A percentile compares a stretch with the other conserved stretches of the same genome.
phyloP scores from a whole-genome alignment of 176 grass and related monocot genomes.

The Rhipidocladum racemiflorum region DNA sequence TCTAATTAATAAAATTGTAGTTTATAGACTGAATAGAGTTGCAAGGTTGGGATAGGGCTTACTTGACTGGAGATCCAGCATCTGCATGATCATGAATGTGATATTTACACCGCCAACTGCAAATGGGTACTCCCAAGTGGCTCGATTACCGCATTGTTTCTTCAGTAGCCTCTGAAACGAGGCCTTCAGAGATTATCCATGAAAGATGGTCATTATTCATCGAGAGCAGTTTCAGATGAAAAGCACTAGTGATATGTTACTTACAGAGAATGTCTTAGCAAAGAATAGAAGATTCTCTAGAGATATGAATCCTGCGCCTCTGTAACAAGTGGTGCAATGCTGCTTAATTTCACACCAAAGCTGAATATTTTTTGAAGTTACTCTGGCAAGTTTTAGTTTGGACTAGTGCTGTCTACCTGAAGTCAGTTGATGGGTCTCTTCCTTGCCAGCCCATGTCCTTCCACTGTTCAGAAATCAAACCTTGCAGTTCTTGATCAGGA shows the following conservation, averaged over 20 bases:
- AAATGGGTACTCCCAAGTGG: constrained; percentile 90
- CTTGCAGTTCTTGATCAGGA: constrained; percentile 85
- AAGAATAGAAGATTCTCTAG: constrained; percentile 97
- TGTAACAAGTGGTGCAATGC: constrained; percentile 23
- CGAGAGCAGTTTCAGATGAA: background rate
- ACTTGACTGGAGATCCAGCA: constrained; percentile 90
- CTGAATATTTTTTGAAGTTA: background rate
- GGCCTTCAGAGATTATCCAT: constrained; percentile 40
- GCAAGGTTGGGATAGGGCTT: constrained; percentile 12
- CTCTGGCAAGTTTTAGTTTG: background rate
- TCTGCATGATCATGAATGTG: constrained; percentile 99
- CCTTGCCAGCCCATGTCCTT: constrained; percentile 99
- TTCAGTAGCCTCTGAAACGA: constrained; percentile 90
- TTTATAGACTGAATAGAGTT: background rate
- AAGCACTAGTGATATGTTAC: background rate
- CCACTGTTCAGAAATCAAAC: constrained; percentile 94
- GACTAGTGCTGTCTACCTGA: constrained; percentile 45
- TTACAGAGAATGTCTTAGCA: constrained; percentile 96
- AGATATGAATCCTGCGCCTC: constrained; percentile 89
- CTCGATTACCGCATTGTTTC: constrained; percentile 75
- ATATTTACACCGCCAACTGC: constrained; percentile 95
- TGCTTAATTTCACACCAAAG: background rate
- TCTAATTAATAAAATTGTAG: constrained; percentile 1
- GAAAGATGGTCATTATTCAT: background rate
- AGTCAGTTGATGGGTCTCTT: constrained; percentile 95